Evolutionary conservation across 495 filamentous ascomycete species (phyloP).

Genomic region (Hyaloscypha finlandica): DNA sequence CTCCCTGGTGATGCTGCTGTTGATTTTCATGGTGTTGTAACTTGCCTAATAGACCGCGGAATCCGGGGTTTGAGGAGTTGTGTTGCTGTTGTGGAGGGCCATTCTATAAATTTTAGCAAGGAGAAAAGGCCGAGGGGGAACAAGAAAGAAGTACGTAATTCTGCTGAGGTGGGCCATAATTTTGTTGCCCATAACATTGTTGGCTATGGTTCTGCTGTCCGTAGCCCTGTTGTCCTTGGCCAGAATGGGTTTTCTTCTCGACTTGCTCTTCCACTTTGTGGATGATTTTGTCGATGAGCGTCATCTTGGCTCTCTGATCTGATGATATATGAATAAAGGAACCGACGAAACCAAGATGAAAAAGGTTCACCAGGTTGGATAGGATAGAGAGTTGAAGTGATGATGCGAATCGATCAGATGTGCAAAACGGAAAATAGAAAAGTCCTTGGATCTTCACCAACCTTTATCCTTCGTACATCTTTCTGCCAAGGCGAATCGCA

Average conservation of each 20-base stretch:
- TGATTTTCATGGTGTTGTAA: not conserved
- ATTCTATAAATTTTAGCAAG: not conserved
- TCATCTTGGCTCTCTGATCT: not conserved
- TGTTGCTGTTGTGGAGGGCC: not conserved
- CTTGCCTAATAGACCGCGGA: conserved; percentile 1
- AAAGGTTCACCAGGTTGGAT: not conserved
- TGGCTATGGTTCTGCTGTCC: not conserved
- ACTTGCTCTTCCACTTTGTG: conserved; percentile 7
- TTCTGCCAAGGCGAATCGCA: not conserved
- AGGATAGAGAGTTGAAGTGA: not conserved
- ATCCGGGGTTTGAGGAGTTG: not conserved
- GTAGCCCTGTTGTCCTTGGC: not conserved
- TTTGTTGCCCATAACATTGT: no score
- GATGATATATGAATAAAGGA: conserved; percentile 3
- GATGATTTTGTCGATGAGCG: conserved; percentile 3
- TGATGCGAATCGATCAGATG: no score
- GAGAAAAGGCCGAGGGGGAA: no score
- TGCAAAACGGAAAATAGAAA: no score
- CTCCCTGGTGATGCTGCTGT: not conserved
- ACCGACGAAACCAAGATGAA: not conserved
- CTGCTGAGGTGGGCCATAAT: no score
- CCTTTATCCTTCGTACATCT: not conserved
- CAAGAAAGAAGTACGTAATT: no score
- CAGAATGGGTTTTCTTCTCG: not conserved
- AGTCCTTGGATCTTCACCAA: not conserved